Evolutionary conservation across 352 stramenopile species (phyloP), one percentile per base, ranked within the genome.

Genomic region (Globisporangium viniferum): DNA sequence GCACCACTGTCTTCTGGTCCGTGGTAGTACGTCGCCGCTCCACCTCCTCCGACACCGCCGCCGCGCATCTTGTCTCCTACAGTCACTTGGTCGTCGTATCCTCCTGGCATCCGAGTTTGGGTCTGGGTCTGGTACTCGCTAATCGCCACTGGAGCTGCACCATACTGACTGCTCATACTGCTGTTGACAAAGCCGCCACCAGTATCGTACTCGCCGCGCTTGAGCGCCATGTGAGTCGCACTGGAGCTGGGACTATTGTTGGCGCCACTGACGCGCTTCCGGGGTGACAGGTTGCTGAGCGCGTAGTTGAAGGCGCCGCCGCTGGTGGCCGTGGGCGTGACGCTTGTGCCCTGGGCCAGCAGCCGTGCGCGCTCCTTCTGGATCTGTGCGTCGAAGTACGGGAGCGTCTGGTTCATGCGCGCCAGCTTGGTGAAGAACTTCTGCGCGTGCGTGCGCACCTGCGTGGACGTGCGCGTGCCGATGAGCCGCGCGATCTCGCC

Each of bases 361-460:
- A 93, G 75, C 55, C 85, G 81, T 41, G 72, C 64, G 24, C 85
- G 82, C 62, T 91, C 85, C 64, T 84, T 86, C 59, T 89, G 71
- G 68, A 93, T 93, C 75, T 93, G 81, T 63, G 58, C 74, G 63
- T 91, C 85, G 62, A 93, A 93, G 70, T 91, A 82, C 41, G 85
- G 83, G 66, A 93, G 76, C 56, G 80, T 84, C 64, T 90, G 82
- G 66, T 89, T 88, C 41, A 81, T 74, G n/a, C 82, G 78, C 44
- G 84, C 86, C 51, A 96, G 73, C 70, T 94, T 95, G 51, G 84
- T 91, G 69, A 96, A 96, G 74, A 94, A 96, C 75, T 96, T 96
- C 67, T 96, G 89, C 22, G 89, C 89, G 68, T 96, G 89, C 4
- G 86, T 94, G 14, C 89, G 87, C 63, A 94, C 87, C 66, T 96